Evolutionary conservation across 768 basidiomycete species (phyloP).

Genomic region (Boletus speciosus): DNA sequence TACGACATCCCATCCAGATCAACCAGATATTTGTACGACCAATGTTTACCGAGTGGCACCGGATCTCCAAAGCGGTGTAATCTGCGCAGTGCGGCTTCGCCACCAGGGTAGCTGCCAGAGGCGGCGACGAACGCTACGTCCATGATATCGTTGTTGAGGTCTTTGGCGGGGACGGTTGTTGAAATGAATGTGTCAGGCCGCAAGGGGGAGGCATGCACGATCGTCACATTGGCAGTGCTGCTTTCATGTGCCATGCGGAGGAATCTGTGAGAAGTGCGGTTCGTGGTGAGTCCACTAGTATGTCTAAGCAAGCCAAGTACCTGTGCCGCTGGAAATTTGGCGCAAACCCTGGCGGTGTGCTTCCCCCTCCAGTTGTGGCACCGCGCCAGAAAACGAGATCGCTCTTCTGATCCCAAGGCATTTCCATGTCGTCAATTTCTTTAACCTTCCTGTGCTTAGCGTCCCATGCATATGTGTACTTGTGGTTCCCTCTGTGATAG

Average conservation of each 20-base stretch:
- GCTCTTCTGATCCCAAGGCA: constrained; percentile 85
- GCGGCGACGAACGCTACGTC: constrained; percentile 83
- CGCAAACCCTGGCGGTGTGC: constrained; percentile 78
- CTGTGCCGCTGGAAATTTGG: constrained; percentile 85
- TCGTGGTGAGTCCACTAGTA: not conserved
- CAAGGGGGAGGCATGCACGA: constrained; percentile 69
- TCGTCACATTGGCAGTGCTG: constrained; percentile 47
- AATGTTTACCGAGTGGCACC: constrained; percentile 80
- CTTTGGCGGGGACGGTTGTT: constrained; percentile 52
- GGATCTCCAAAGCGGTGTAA: constrained; percentile 70
- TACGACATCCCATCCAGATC: constrained; percentile 94
- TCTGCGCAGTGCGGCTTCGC: constrained; percentile 57
- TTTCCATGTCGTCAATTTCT: constrained; percentile 81
- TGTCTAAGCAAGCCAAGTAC: constrained; percentile 33
- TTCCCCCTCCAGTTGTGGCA: constrained; percentile 93
- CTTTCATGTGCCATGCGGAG: constrained; percentile 70
- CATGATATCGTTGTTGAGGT: constrained; percentile 78
- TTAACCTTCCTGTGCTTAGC: constrained; percentile 66
- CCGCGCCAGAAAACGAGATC: constrained; percentile 93
- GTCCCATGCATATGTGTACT: constrained; percentile 93
- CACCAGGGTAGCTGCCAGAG: constrained; percentile 75
- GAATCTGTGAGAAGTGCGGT: constrained; percentile 40
- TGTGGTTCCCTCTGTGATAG: constrained; percentile 77
- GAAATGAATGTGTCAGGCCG: constrained; percentile 55
- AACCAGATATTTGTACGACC: constrained; percentile 90